Conservation (phyloP, 768 basidiomycete species). For the Pulveroboletus sp. region DNA sequence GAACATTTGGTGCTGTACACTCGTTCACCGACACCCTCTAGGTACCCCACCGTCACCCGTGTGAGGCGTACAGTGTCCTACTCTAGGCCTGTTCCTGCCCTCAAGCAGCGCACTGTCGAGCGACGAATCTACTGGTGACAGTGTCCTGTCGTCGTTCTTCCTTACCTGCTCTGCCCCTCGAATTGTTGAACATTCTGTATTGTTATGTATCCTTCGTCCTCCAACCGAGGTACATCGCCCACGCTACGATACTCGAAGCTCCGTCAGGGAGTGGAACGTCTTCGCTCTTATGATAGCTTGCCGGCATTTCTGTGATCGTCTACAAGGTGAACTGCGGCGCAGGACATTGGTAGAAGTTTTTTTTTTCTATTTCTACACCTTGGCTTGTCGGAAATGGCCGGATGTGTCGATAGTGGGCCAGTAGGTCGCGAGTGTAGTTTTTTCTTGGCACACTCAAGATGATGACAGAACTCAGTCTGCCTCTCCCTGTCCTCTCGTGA, state of each 20-base stretch:
- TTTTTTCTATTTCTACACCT: conserved; percentile 5
- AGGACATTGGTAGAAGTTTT: conserved; percentile 8
- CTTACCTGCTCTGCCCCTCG: conserved; percentile 6
- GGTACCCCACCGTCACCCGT: conserved; percentile 77
- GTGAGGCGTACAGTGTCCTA: conserved; percentile 70
- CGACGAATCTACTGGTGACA: conserved; percentile 72
- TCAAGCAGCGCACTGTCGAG: conserved; percentile 58
- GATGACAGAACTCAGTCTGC: conserved; percentile 6
- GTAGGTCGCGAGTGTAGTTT: conserved; percentile 7
- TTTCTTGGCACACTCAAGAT: conserved; percentile 3
- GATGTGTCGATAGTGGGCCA: conserved; percentile 19
- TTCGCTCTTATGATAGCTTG: conserved; percentile 18
- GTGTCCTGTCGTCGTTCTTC: background rate
- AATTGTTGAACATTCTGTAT: conserved; percentile 30
- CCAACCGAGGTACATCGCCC: background rate
- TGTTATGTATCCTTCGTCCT: conserved; percentile 24
- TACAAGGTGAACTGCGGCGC: conserved; percentile 17
- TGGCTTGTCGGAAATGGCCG: conserved; percentile 9
- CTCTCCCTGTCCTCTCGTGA: background rate
- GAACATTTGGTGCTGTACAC: background rate
- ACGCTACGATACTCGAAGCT: conserved; percentile 45
- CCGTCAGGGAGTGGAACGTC: conserved; percentile 41
- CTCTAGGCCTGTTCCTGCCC: conserved; percentile 39
- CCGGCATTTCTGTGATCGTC: conserved; percentile 6
- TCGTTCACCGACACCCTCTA: conserved; percentile 22